Evolutionary conservation across 2,329 filamentous ascomycete species (phyloP).

Genomic region (Aciculosporium take): DNA sequence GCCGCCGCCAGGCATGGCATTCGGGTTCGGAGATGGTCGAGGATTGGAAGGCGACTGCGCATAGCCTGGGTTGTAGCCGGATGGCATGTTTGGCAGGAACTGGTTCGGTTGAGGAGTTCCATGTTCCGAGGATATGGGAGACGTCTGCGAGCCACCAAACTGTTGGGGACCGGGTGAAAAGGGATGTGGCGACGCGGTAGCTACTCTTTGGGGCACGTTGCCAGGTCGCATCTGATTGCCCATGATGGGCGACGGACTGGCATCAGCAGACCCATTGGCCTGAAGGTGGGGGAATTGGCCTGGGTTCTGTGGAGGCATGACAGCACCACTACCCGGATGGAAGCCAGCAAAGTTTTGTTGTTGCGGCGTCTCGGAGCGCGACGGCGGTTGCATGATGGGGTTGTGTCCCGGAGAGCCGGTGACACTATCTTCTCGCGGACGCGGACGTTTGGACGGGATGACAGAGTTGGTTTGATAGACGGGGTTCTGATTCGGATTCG

Average conservation of each 20-base stretch:
- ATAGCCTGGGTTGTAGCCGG: slow-evolving; percentile 44
- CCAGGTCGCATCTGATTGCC: slow-evolving; percentile 61
- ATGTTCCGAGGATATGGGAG: slow-evolving; percentile 64
- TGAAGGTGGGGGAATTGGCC: slow-evolving; percentile 71
- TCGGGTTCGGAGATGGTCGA: slow-evolving; percentile 40
- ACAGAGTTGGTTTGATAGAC: slow-evolving; percentile 74
- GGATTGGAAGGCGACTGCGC: slow-evolving; percentile 41
- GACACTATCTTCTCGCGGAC: slow-evolving; percentile 70
- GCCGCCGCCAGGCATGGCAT: slow-evolving; percentile 27
- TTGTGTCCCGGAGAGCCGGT: slow-evolving; percentile 68
- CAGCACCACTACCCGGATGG: slow-evolving; percentile 47
- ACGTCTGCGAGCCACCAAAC: slow-evolving; percentile 52
- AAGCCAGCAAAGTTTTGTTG: slow-evolving; percentile 60
- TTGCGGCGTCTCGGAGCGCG: slow-evolving; percentile 85
- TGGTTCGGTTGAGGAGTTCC: slow-evolving; percentile 59
- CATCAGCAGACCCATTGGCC: slow-evolving; percentile 64
- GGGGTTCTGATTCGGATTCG: slow-evolving; percentile 21
- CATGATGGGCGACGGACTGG: slow-evolving; percentile 88
- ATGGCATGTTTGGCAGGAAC: slow-evolving; percentile 50
- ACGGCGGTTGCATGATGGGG: slow-evolving; percentile 58
- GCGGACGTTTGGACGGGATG: slow-evolving; percentile 77
- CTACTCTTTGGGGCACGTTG: slow-evolving; percentile 63
- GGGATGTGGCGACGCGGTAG: slow-evolving; percentile 82
- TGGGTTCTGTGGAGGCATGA: slow-evolving; percentile 47
- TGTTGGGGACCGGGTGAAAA: slow-evolving; percentile 68